phyloP scores from a whole-genome alignment of 257 asterid species.

The Nyctanthes arbortristis region DNA sequence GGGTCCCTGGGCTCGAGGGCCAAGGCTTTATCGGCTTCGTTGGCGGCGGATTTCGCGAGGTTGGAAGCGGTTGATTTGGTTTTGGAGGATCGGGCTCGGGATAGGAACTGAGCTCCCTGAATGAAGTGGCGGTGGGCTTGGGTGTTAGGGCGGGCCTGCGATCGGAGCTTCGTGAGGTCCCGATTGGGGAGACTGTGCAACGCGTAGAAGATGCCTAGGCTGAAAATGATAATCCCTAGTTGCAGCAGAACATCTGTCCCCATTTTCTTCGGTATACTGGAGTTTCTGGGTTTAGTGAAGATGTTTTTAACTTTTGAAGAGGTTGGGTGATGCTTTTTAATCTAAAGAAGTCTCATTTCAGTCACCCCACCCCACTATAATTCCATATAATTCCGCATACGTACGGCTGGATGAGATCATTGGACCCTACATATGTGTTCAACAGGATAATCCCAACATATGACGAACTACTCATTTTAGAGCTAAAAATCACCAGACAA shows the following conservation, averaged over 20 bases:
- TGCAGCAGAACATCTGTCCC: conserved; percentile 51
- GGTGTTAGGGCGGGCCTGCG: conserved; percentile 54
- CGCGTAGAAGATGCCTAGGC: conserved; percentile 59
- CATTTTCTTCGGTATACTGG: conserved; percentile 47
- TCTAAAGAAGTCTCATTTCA: too few relatives aligned
- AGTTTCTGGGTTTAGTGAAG: too few relatives aligned
- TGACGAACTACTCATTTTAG: too few relatives aligned
- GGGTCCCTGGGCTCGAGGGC: conserved; percentile 77
- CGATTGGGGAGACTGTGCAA: conserved; percentile 62
- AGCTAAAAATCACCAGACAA: too few relatives aligned
- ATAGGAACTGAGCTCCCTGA: conserved; percentile 74
- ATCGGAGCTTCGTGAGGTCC: conserved; percentile 61
- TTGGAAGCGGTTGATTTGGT: conserved; percentile 46
- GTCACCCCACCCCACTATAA: too few relatives aligned
- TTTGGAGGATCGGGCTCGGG: conserved; percentile 69
- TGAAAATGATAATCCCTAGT: conserved; percentile 51
- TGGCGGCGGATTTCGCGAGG: conserved; percentile 75
- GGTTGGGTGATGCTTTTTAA: too few relatives aligned
- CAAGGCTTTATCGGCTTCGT: conserved; percentile 74
- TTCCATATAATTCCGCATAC: too few relatives aligned
- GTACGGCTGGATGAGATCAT: too few relatives aligned
- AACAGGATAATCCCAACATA: too few relatives aligned
- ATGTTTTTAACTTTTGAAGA: too few relatives aligned
- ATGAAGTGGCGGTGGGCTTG: conserved; percentile 81
- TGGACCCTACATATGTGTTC: too few relatives aligned